Percentiles rank a stretch among this genome's conserved stretches.
These are phyloP conservation scores for Camelina sativa DNA, from an alignment of 345 rosid species.

Conservation along the genomic window DNA sequence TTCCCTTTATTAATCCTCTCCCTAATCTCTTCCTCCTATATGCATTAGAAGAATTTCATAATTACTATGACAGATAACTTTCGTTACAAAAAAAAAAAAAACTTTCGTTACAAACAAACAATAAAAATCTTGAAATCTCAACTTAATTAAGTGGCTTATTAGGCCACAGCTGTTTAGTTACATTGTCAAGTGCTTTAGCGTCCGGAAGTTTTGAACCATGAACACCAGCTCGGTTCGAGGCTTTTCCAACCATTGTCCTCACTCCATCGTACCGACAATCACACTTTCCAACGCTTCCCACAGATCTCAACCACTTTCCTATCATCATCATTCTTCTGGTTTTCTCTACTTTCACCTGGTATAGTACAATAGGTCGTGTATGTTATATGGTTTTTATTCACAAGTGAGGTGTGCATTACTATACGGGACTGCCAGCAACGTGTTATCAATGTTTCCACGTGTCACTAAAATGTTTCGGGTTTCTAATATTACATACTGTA, in stretches of 20 bases:
- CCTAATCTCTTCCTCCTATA: constrained; percentile 37
- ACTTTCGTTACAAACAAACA: neutral
- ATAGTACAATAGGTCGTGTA: neutral
- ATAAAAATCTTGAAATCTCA: neutral
- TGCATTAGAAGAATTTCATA: neutral
- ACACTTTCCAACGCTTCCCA: neutral
- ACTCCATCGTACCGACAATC: constrained; percentile 17
- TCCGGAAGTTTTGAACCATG: constrained; percentile 37
- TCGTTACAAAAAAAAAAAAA: neutral
- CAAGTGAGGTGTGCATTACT: constrained; percentile 16
- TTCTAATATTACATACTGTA: neutral
- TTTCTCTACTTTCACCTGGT: neutral
- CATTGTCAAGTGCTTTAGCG: constrained; percentile 41
- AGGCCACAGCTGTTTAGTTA: neutral
- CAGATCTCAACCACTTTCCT: constrained; percentile 28
- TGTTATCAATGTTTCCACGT: constrained; percentile 9
- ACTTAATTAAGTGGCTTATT: neutral
- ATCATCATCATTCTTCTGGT: constrained; percentile 26
- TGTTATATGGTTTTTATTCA: constrained; percentile 9
- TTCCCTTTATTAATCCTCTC: constrained; percentile 36
- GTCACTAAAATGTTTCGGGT: neutral
- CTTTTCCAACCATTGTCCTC: constrained; percentile 44
- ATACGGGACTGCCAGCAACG: neutral
- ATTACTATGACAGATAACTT: neutral
- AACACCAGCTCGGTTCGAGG: constrained; percentile 44